These are phyloP conservation scores for Rhynchospora breviuscula DNA, from an alignment of 176 grass and related monocot genomes.

Conservation along the genomic window DNA sequence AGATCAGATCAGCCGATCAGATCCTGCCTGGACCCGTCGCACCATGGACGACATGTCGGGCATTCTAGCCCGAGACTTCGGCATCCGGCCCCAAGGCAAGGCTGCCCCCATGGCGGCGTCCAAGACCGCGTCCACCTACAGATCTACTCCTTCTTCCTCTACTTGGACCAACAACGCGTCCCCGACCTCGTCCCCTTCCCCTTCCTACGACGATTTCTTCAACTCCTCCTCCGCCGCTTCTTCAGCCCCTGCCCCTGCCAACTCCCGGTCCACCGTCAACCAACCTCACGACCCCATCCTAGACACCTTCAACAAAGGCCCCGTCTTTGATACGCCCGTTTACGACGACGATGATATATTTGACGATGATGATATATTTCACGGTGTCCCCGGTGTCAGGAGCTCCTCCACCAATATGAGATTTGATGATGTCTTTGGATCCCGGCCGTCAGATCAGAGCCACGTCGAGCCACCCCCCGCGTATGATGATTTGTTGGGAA, in stretches of 20 bases:
- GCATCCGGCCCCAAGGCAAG: slow-evolving; percentile 73
- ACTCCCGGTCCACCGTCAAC: slow-evolving; percentile 16
- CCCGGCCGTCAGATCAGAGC: slow-evolving; percentile 50
- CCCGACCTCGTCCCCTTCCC: neutral
- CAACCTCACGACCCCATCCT: slow-evolving; percentile 12
- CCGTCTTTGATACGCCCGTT: slow-evolving; percentile 29
- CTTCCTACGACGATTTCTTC: slow-evolving; percentile 49
- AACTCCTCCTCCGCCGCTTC: slow-evolving; percentile 16
- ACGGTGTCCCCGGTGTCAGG: slow-evolving; percentile 24
- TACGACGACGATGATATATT: slow-evolving; percentile 62
- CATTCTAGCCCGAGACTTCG: slow-evolving; percentile 60
- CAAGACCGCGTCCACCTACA: slow-evolving; percentile 31
- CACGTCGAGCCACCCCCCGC: slow-evolving; percentile 37
- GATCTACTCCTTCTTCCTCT: slow-evolving; percentile 32
- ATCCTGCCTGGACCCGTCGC: neutral
- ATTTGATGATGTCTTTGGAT: slow-evolving; percentile 37
- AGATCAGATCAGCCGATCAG: neutral
- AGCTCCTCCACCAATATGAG: slow-evolving; percentile 21
- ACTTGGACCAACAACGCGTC: slow-evolving; percentile 1
- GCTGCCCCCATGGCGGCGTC: slow-evolving; percentile 50
- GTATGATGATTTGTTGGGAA: slow-evolving; percentile 58
- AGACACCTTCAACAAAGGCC: slow-evolving; percentile 23
- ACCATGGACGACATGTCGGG: slow-evolving; percentile 84
- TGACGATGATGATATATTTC: slow-evolving; percentile 38
- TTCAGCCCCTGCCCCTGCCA: slow-evolving; percentile 16